Conservation (phyloP, 2,329 filamentous ascomycete species). For the Penicillium oxalicum region DNA sequence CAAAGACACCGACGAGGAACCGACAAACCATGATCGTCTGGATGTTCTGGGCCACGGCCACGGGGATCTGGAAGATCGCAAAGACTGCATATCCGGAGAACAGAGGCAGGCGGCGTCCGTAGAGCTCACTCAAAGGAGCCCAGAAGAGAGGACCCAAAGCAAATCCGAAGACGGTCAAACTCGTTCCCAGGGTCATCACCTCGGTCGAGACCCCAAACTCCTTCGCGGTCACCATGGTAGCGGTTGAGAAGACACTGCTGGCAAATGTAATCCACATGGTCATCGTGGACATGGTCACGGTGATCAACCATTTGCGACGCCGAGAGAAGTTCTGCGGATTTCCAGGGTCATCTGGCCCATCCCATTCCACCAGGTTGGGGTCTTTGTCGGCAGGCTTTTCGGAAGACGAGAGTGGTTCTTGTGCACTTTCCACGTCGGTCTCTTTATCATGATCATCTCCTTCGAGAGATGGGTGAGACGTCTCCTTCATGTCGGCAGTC, state of each 20-base stretch:
- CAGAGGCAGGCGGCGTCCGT: slow-evolving; percentile 45
- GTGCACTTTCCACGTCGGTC: slow-evolving; percentile 14
- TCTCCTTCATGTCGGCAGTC: slow-evolving; percentile 6
- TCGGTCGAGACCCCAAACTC: slow-evolving; percentile 44
- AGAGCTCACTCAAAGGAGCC: slow-evolving; percentile 42
- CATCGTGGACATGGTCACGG: slow-evolving; percentile 37
- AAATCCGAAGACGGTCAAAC: slow-evolving; percentile 45
- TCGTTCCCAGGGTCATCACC: slow-evolving; percentile 47
- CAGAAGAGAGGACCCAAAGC: slow-evolving; percentile 37
- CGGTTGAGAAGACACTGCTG: slow-evolving; percentile 43
- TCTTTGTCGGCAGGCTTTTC: slow-evolving; percentile 18
- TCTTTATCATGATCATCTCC: slow-evolving; percentile 2
- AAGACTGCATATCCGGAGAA: slow-evolving; percentile 45
- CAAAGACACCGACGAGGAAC: slow-evolving; percentile 49
- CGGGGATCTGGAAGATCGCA: slow-evolving; percentile 49
- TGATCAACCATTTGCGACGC: slow-evolving; percentile 39
- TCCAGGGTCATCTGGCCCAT: slow-evolving; percentile 26
- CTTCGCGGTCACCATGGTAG: slow-evolving; percentile 36
- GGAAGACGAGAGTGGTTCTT: background rate
- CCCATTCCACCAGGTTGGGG: slow-evolving; percentile 28
- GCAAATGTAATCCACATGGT: slow-evolving; percentile 47
- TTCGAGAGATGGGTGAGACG: background rate
- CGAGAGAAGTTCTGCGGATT: slow-evolving; percentile 26
- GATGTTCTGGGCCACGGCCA: slow-evolving; percentile 48
- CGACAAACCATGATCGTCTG: slow-evolving; percentile 49